Conservation (phyloP, 2,329 filamentous ascomycete genomes). For the Stenocarpella maydis region DNA sequence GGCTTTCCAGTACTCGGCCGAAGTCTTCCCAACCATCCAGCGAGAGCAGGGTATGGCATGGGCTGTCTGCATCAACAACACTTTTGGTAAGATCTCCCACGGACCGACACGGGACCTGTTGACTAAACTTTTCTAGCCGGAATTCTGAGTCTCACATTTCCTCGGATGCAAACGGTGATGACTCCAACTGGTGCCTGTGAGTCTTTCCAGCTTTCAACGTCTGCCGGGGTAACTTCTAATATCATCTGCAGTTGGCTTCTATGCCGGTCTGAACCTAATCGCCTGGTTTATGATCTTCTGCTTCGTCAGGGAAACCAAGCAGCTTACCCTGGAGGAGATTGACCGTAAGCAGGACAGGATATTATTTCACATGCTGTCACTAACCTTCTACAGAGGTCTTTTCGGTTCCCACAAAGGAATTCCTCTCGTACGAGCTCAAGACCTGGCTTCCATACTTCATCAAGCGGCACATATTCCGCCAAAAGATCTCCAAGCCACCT, state of each 20-base stretch:
- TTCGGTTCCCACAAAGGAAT: slow-evolving; percentile 44
- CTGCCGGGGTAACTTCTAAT: not conserved
- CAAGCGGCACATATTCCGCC: slow-evolving; percentile 48
- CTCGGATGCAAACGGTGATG: slow-evolving; percentile 45
- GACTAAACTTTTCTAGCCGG: slow-evolving; percentile 33
- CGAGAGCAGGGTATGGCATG: slow-evolving; percentile 77
- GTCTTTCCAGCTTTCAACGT: slow-evolving; percentile 10
- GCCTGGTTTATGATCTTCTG: slow-evolving; percentile 65
- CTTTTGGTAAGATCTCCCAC: not conserved
- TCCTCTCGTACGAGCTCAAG: slow-evolving; percentile 44
- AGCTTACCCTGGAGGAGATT: slow-evolving; percentile 64
- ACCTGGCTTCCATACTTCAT: slow-evolving; percentile 49
- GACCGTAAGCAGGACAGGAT: slow-evolving; percentile 47
- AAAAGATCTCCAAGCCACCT: slow-evolving; percentile 45
- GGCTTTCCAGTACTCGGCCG: slow-evolving; percentile 73
- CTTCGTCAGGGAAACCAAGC: slow-evolving; percentile 67
- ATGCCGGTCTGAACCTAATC: slow-evolving; percentile 63
- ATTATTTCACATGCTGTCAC: not conserved
- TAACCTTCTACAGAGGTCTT: slow-evolving; percentile 42
- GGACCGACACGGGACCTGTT: not conserved
- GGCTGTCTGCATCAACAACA: slow-evolving; percentile 62
- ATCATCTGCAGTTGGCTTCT: slow-evolving; percentile 60
- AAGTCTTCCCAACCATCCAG: slow-evolving; percentile 75
- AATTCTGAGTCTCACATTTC: slow-evolving; percentile 40
- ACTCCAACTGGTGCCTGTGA: slow-evolving; percentile 44